Percentiles rank a stretch among this genome's conserved stretches.
phyloP scores from a whole-genome alignment of 208 protist genomes.

The Kentomonas sorsogonicus region DNA sequence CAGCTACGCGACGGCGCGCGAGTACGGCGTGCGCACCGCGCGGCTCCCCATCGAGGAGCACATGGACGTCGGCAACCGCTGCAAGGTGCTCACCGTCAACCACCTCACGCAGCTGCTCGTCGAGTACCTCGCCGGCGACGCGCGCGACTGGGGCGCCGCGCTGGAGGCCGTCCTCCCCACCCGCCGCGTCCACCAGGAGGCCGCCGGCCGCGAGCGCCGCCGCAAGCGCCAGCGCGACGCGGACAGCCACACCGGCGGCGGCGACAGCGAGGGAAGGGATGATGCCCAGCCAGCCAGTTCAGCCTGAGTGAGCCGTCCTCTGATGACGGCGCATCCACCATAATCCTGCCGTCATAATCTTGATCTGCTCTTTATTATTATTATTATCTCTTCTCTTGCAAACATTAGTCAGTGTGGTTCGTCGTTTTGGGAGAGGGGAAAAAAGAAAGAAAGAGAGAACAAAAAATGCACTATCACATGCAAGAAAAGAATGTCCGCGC shows the following conservation, averaged over 20 bases:
- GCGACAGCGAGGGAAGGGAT: background rate
- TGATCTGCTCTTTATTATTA: too few species aligned
- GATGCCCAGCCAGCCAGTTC: background rate
- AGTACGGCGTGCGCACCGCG: conserved; percentile 65
- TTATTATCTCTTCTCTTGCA: too few species aligned
- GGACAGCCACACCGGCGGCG: background rate
- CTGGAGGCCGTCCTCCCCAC: conserved; percentile 66
- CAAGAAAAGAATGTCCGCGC: too few species aligned
- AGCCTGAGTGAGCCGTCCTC: too few species aligned
- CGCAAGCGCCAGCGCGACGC: background rate
- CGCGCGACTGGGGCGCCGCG: conserved; percentile 49
- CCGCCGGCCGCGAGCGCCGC: conserved; percentile 12
- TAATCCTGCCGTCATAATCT: too few species aligned
- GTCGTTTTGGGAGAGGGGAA: too few species aligned
- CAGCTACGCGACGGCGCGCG: conserved; percentile 36
- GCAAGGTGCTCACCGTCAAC: conserved; percentile 88
- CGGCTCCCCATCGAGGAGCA: conserved; percentile 72
- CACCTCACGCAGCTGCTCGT: conserved; percentile 77
- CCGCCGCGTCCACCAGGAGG: conserved; percentile 41
- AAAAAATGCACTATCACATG: too few species aligned
- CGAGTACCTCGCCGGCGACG: conserved; percentile 25
- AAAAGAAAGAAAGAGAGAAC: too few species aligned
- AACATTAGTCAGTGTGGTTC: too few species aligned
- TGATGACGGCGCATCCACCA: too few species aligned
- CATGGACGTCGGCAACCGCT: conserved; percentile 79